Evolutionary conservation across 2,329 filamentous ascomycete species (phyloP), one percentile per base, ranked within the genome.

Genomic region (Curvularia sp.): DNA sequence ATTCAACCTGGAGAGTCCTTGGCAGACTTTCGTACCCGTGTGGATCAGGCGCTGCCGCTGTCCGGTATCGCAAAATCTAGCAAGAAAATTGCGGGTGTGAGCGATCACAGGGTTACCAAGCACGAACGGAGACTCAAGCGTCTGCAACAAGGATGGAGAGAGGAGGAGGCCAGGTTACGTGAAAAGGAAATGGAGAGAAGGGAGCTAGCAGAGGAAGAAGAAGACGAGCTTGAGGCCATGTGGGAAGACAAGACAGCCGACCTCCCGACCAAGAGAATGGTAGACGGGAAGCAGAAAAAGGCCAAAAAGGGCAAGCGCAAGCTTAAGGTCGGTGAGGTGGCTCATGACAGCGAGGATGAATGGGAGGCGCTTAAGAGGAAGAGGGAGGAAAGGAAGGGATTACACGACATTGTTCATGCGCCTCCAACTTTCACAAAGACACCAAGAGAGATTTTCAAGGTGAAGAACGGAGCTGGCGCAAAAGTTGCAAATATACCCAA

Each of bases 1-100:
- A 97, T 98, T 63, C 84, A 87, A 15, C 93, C 93, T 0, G 92
- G 92, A 50, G 95, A 99, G 77, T 86, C 87, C 50, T 81, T 98
- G 71, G 87, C 89, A 4, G 90, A 96, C 51, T 99, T 96, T 73
- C 82, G 88, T 7, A 86, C 88, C 10, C 87, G 93, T 28, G 95
- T 99, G 6, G 89, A 98, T 73, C 90, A 91, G 48, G 88, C 91
- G 0, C 82, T 98, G 6, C 94, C 94, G 0, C 79, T 99, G 0
- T 81, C 87, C 7, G 88, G 89, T 0, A 82, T 97, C 8, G 76
- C 68, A 61, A 74, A 83, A 8, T 87, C 83, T 65, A 87, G 86
- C 51, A 88, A 86, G 64, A 88, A 89, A 59, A 84, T 87, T 6
- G 78, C 85, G 32, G 87, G 90, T 0, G 71, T 89, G 8, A 90